phyloP scores from a whole-genome alignment of 441 rosid species.

The Pelargonium cotyledonis region DNA sequence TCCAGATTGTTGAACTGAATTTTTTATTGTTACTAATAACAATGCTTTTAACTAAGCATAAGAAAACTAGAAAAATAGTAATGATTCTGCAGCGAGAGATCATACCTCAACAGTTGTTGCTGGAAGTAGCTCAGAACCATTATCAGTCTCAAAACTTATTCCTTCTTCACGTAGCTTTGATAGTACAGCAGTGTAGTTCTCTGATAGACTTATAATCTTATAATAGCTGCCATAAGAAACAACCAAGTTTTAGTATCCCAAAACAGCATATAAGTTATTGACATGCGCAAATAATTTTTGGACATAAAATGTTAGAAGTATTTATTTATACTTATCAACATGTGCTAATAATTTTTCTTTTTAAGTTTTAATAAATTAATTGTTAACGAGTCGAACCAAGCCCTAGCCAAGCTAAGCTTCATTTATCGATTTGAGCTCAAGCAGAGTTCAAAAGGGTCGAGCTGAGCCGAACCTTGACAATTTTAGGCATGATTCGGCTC shows the following conservation, averaged over 20 bases:
- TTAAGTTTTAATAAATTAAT: too few species aligned
- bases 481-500: too few species aligned
- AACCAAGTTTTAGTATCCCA: conserved; percentile 11
- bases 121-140: conserved; percentile 86
- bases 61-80: conserved; percentile 11
- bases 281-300: not conserved
- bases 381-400: too few species aligned
- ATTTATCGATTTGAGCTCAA: too few species aligned
- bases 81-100: not conserved
- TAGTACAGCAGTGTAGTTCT: conserved; percentile 54
- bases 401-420: too few species aligned
- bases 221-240: conserved; percentile 43
- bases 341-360: too few species aligned
- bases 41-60: not conserved
- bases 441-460: too few species aligned
- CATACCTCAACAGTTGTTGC: conserved; percentile 62
- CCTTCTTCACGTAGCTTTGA: conserved; percentile 70
- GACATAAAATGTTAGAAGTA: too few species aligned
- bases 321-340: too few species aligned
- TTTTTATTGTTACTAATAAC: not conserved
- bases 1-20: too few species aligned
- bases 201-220: conserved; percentile 67
- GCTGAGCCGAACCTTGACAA: too few species aligned
- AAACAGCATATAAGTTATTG: not conserved
- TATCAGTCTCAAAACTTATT: conserved; percentile 73